Evolutionary conservation across 192 early-diverging fungal species (phyloP).

Genomic region (Coemansia sp.): DNA sequence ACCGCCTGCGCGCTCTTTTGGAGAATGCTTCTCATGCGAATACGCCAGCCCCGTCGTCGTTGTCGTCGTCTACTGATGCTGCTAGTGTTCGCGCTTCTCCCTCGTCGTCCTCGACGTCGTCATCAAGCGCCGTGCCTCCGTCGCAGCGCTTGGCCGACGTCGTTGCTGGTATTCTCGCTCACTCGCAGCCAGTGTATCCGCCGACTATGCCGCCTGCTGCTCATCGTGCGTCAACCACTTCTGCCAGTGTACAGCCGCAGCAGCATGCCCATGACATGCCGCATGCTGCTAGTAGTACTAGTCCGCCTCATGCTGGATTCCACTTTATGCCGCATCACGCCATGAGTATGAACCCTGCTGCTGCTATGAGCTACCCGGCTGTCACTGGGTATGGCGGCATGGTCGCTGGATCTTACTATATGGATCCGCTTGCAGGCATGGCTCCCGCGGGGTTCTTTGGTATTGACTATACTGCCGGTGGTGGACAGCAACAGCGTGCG

Average conservation of each 20-base stretch:
- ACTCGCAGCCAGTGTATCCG: slow-evolving; percentile 36
- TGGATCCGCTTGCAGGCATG: not conserved
- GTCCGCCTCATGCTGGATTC: slow-evolving; percentile 30
- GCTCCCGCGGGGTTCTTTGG: slow-evolving; percentile 22
- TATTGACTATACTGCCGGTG: slow-evolving; percentile 2
- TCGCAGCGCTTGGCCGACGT: slow-evolving; percentile 33
- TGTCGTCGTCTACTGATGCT: not conserved
- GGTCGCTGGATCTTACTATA: slow-evolving; percentile 20
- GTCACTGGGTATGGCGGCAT: slow-evolving; percentile 47
- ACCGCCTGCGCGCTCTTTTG: slow-evolving; percentile 47
- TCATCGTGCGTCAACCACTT: not conserved
- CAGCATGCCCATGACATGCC: not conserved
- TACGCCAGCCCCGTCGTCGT: not conserved
- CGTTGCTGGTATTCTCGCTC: slow-evolving; percentile 28
- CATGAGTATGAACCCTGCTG: not conserved
- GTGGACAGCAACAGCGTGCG: not conserved
- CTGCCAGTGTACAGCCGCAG: not conserved
- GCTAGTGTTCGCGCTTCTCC: not conserved
- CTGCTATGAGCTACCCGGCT: slow-evolving; percentile 50
- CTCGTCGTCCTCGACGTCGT: not conserved
- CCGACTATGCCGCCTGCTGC: slow-evolving; percentile 12
- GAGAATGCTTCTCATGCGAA: not conserved
- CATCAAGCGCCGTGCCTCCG: slow-evolving; percentile 11
- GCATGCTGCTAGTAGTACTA: slow-evolving; percentile 17
- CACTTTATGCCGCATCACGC: slow-evolving; percentile 16